Evolutionary conservation across 139 green algal genomes (phyloP), one percentile per base, ranked within the genome.

Genomic region (Coelastrella sp.): DNA sequence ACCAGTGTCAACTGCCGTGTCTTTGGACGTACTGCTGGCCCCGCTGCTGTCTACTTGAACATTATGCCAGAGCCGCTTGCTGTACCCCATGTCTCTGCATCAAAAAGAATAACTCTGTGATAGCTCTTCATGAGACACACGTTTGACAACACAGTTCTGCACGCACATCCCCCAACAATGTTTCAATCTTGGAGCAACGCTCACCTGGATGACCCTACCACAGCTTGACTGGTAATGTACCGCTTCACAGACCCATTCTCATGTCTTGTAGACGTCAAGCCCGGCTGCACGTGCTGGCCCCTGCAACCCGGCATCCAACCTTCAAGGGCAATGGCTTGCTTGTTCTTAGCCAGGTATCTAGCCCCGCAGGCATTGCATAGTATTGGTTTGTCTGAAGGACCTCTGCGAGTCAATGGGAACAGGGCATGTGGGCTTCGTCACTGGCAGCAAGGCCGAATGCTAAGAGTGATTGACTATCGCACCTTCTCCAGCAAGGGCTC

Each of bases 311-410:
- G 86, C 32, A 77, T 83, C 60, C 86, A 89, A 0, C 86, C 86
- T 23, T 69, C 79, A 0, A 89, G 73, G 0, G 48, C 57, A 32
- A 27, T 64, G 17, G 53, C 53, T 27, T 64, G 45, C 72, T 68
- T 69, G 9, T 74, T 74, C 50, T 89, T 89, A 5, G 87, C 86
- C 5, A 89, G 80, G n/a, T 83, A 89, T 5, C 73, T 75, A 11
- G 79, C 85, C 27, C 87, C 87, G 62, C 87, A 90, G 0, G 83
- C 87, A 45, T 90, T 90, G 78, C 87, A 90, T 0, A 90, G 71
- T 41, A 75, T 32, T 0, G 87, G 87, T 81, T 90, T 90, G 5
- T 88, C 79, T n/a, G 73, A 48, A 13, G 87, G 87, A 4, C 87
- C 87, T 50, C 71, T 27, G 66, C 66, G 50, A 6, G 35, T 9